Evolutionary conservation across 176 grass and related monocot genomes (phyloP).

Genomic region (Phoenix roebelenii): DNA sequence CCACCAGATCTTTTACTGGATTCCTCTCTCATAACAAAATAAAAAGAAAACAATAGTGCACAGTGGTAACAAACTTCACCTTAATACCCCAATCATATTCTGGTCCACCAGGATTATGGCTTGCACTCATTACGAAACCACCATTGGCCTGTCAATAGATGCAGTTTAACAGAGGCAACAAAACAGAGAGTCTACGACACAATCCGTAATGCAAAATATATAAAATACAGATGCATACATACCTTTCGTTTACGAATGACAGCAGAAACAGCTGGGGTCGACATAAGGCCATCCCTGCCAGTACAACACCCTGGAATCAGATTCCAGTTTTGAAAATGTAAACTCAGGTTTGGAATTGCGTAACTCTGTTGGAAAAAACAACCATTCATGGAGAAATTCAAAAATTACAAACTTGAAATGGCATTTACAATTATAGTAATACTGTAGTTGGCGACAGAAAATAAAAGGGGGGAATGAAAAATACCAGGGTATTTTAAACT

Average conservation of each 20-base stretch:
- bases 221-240: slow-evolving; percentile 5
- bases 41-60: background rate
- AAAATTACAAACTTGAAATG: too few species aligned
- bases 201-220: too few species aligned
- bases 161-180: slow-evolving; percentile 12
- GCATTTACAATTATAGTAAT: too few species aligned
- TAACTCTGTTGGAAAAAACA: too few species aligned
- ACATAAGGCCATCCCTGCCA: slow-evolving; percentile 62
- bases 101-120: slow-evolving; percentile 88
- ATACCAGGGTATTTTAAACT: too few species aligned
- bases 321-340: background rate
- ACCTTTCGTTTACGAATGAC: slow-evolving; percentile 82
- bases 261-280: slow-evolving; percentile 81
- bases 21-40: background rate
- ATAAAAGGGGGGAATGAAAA: too few species aligned
- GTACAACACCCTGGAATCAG: slow-evolving; percentile 1
- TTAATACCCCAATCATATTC: slow-evolving; percentile 93
- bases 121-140: slow-evolving; percentile 92
- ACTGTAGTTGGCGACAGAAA: too few species aligned
- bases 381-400: too few species aligned
- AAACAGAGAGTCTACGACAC: too few species aligned
- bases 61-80: slow-evolving; percentile 25
- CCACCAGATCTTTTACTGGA: slow-evolving; percentile 1
- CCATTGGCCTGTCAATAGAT: slow-evolving; percentile 59
- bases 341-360: too few species aligned